phyloP scores from a whole-genome alignment of 2,329 filamentous ascomycete genomes.

The Monilinia vaccinii-corymbosi region DNA sequence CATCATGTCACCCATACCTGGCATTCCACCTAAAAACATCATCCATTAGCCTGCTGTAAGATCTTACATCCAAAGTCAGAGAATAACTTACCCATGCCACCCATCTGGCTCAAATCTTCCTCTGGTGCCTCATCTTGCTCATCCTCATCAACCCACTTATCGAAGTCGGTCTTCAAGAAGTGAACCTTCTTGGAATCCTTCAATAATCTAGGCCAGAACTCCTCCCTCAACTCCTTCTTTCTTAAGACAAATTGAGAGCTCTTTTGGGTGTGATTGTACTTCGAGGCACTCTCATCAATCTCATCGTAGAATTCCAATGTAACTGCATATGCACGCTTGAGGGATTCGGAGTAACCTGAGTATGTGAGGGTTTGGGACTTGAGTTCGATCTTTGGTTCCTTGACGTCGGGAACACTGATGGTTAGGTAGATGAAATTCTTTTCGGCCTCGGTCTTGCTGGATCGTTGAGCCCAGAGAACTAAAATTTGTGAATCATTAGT shows the following conservation, averaged over 20 bases:
- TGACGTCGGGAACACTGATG: slow-evolving; percentile 79
- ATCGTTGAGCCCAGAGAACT: slow-evolving; percentile 99
- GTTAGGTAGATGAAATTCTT: slow-evolving; percentile 96
- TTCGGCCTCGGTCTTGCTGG: slow-evolving; percentile 63
- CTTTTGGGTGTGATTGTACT: slow-evolving; percentile 79
- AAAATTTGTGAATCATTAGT: slow-evolving; percentile 8
- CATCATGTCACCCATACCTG: slow-evolving; percentile 31
- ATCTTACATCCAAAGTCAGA: not conserved
- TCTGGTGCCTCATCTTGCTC: slow-evolving; percentile 88
- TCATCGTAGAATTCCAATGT: slow-evolving; percentile 83
- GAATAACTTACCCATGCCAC: slow-evolving; percentile 45
- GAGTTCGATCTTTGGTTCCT: slow-evolving; percentile 75
- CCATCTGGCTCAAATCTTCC: slow-evolving; percentile 60
- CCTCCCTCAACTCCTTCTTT: slow-evolving; percentile 93
- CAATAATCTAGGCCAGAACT: slow-evolving; percentile 92
- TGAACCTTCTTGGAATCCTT: slow-evolving; percentile 86
- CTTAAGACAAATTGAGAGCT: slow-evolving; percentile 84
- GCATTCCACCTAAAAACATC: slow-evolving; percentile 1
- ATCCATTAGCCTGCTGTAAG: not conserved
- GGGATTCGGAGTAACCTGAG: slow-evolving; percentile 70
- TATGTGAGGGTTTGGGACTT: slow-evolving; percentile 71
- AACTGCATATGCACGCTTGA: slow-evolving; percentile 81
- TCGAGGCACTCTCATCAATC: slow-evolving; percentile 77
- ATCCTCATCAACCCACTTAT: slow-evolving; percentile 56
- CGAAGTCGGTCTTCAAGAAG: slow-evolving; percentile 97